Evolutionary conservation across 441 rosid species (phyloP).

Genomic region (Populus hybrid): DNA sequence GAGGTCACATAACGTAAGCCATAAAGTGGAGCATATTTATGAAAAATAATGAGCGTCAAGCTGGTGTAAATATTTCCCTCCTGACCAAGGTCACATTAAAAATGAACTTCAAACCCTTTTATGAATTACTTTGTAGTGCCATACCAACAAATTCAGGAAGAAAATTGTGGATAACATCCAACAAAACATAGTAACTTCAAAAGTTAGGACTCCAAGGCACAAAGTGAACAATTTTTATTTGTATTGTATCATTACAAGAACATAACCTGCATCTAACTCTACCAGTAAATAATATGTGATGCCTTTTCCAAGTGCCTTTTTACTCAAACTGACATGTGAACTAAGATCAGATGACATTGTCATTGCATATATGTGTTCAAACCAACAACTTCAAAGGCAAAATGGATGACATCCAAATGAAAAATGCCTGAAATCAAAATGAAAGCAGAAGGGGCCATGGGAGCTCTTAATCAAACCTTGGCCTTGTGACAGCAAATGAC

Average conservation of each 20-base stretch:
- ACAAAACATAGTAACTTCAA: background rate
- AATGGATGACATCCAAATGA: slow-evolving; percentile 5
- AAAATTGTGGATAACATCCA: slow-evolving; percentile 8
- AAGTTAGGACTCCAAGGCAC: background rate
- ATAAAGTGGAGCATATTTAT: background rate
- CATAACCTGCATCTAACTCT: background rate
- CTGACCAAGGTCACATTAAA: slow-evolving; percentile 1
- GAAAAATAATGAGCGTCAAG: background rate
- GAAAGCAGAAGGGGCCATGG: slow-evolving; percentile 17
- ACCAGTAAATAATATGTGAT: background rate
- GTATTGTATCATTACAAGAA: background rate
- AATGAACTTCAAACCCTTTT: background rate
- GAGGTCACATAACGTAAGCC: background rate
- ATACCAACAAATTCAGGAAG: slow-evolving; percentile 5
- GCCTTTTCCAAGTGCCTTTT: background rate
- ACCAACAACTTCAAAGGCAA: slow-evolving; percentile 9
- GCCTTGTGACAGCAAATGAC: slow-evolving; percentile 87
- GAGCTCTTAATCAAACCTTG: slow-evolving; percentile 59
- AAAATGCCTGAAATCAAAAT: slow-evolving; percentile 1
- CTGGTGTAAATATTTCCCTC: background rate
- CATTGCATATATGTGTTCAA: background rate
- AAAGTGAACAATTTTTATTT: background rate
- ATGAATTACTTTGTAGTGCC: background rate
- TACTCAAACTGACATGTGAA: background rate
- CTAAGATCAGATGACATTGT: background rate